Conservation (phyloP, 1,139 yeast species). For the Sugiyamaella xylanicola region DNA sequence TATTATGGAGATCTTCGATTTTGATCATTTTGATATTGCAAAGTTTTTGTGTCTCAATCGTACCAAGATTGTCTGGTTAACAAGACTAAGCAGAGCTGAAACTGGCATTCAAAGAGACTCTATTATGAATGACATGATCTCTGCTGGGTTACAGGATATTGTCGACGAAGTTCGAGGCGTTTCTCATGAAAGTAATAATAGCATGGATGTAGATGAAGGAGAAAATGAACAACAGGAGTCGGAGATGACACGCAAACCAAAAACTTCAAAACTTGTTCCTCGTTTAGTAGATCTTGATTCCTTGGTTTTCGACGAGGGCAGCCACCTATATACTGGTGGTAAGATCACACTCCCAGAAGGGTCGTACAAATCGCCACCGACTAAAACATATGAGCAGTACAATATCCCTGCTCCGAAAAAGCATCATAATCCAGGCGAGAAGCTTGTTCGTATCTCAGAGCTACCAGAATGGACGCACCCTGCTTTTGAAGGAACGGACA, state of each 20-base stretch:
- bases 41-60: conserved; percentile 56
- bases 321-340: conserved; percentile 64
- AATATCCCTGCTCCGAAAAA: conserved; percentile 78
- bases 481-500: conserved; percentile 63
- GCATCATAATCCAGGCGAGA: conserved; percentile 45
- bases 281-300: conserved; percentile 63
- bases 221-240: conserved; percentile 41
- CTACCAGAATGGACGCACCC: conserved; percentile 82
- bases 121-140: conserved; percentile 42
- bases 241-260: background rate
- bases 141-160: conserved; percentile 41
- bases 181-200: conserved; percentile 27
- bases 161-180: conserved; percentile 38
- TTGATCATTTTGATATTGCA: conserved; percentile 54
- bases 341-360: conserved; percentile 80
- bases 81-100: conserved; percentile 47
- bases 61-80: conserved; percentile 57
- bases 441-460: conserved; percentile 58
- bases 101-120: conserved; percentile 42
- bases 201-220: conserved; percentile 33
- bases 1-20: conserved; percentile 54
- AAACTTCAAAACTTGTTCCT: conserved; percentile 44
- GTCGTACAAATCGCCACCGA: conserved; percentile 67
- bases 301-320: conserved; percentile 69
- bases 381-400: conserved; percentile 79